Conservation (phyloP, 345 rosid genomes). For the Linum lewisii region DNA sequence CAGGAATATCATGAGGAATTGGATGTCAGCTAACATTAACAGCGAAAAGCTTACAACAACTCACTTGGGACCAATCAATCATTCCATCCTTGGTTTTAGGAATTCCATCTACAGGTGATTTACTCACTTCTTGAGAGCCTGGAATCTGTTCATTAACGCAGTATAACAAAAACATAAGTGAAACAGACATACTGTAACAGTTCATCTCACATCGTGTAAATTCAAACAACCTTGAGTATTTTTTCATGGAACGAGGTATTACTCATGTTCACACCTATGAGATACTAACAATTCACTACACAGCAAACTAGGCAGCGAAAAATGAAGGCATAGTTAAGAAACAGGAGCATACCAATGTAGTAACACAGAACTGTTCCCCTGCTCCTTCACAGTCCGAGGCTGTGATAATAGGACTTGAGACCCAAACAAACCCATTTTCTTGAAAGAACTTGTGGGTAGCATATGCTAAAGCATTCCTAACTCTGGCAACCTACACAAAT, state of each 20-base stretch:
- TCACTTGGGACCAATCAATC: constrained; percentile 89
- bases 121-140: constrained; percentile 46
- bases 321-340: neutral
- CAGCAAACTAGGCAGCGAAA: neutral
- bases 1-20: too few species aligned
- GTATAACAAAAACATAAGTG: constrained; percentile 3
- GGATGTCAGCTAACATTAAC: constrained; percentile 2
- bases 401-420: constrained; percentile 92
- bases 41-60: constrained; percentile 11
- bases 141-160: constrained; percentile 53
- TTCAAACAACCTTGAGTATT: too few species aligned
- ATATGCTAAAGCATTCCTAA: constrained; percentile 87
- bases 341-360: constrained; percentile 64
- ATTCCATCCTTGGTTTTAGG: constrained; percentile 71
- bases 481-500: constrained; percentile 68
- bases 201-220: too few species aligned
- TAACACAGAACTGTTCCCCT: constrained; percentile 96
- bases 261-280: too few species aligned
- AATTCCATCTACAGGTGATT: constrained; percentile 46
- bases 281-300: too few species aligned
- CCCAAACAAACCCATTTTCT: constrained; percentile 93
- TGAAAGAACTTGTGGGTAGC: constrained; percentile 94
- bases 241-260: too few species aligned
- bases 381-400: constrained; percentile 98
- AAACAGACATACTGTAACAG: too few species aligned